Base-by-base conservation (phyloP, 2,329 filamentous ascomycete genomes). In the Cladosporium sp. region DNA sequence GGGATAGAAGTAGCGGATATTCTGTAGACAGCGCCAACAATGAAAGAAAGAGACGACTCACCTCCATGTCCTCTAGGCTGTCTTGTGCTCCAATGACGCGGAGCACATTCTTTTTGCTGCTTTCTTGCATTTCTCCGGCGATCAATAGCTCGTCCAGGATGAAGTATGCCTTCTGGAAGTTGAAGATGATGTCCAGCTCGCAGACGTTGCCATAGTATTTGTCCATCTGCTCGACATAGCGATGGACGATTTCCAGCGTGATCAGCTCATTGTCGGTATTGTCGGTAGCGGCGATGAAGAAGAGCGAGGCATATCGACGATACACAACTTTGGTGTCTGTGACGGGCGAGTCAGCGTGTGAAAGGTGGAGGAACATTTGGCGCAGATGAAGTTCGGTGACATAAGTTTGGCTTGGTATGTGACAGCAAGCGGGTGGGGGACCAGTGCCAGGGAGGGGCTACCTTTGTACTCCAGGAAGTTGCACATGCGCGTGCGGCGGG, bases 131-230 rank as follows among this genome's bases (percentile, higher is more conserved):
- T 76, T 99, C 94, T 61, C 94, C 94, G 5, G 94, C 94, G 66
- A 99, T 82, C 65, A 99, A 82, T 62, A 99, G 84, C 78, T 99
- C 94, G 74, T 99, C 94, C 49, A 99, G 85, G 67, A 99, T 99
- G 77, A 97, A 99, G 77, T 99, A 99, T 61, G 94, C 94, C 77
- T 99, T 99, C 69, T 96, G 96, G 76, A 99, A 99, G 74, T 96
- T 97, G 84, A 99, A 99, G 75, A 99, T 99, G 77, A 97, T 97
- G 75, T 97, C 92, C 65, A 99, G 85, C 80, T 99, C 94, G 86
- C 94, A 99, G 61, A 99, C 94, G 75, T 99, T 99, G 76, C 94
- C 94, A 76, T 97, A 99, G 81, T 99, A 99, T 76, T 99, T 99
- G 83, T 99, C 94, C 94, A 99, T 99, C 79, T 99, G 94, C 77